phyloP scores from a whole-genome alignment of 768 basidiomycete species.

The Strobilomyces echinocephalus region DNA sequence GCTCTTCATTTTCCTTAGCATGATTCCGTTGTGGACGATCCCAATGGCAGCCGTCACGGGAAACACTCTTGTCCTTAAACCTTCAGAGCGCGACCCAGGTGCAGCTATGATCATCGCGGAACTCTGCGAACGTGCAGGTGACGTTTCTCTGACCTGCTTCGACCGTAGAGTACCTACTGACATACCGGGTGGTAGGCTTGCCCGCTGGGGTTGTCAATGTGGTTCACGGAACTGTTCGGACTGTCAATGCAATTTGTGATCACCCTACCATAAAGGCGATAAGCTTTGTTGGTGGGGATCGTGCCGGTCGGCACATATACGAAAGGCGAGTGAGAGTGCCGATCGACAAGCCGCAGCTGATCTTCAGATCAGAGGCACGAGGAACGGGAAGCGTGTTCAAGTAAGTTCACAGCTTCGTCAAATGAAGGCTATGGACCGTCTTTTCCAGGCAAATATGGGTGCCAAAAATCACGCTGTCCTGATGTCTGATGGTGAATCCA shows the following conservation, averaged over 20 bases:
- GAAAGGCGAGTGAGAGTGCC: constrained; percentile 48
- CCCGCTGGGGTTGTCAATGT: constrained; percentile 89
- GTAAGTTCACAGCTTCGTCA: constrained; percentile 31
- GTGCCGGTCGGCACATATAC: constrained; percentile 91
- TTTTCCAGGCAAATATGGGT: constrained; percentile 68
- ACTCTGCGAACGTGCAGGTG: constrained; percentile 80
- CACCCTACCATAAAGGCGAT: constrained; percentile 89
- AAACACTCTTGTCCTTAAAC: constrained; percentile 92
- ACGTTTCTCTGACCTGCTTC: not conserved
- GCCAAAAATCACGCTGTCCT: constrained; percentile 94
- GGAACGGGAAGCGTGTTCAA: constrained; percentile 86
- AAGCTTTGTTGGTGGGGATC: constrained; percentile 93
- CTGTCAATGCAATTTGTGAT: constrained; percentile 93
- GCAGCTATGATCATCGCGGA: constrained; percentile 98
- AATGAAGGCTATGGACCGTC: not conserved
- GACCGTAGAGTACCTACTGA: not conserved
- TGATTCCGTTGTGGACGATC: constrained; percentile 98
- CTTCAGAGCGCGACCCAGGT: constrained; percentile 94
- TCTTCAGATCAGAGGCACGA: constrained; percentile 54
- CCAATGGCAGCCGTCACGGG: constrained; percentile 85
- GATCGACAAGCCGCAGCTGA: constrained; percentile 5
- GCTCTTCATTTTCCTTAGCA: constrained; percentile 39
- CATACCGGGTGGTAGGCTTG: constrained; percentile 42
- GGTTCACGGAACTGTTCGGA: constrained; percentile 84
- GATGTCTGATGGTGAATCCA: constrained; percentile 81